Base-by-base conservation (phyloP, 2,329 filamentous ascomycete genomes). In the Metarhizium sp. region DNA sequence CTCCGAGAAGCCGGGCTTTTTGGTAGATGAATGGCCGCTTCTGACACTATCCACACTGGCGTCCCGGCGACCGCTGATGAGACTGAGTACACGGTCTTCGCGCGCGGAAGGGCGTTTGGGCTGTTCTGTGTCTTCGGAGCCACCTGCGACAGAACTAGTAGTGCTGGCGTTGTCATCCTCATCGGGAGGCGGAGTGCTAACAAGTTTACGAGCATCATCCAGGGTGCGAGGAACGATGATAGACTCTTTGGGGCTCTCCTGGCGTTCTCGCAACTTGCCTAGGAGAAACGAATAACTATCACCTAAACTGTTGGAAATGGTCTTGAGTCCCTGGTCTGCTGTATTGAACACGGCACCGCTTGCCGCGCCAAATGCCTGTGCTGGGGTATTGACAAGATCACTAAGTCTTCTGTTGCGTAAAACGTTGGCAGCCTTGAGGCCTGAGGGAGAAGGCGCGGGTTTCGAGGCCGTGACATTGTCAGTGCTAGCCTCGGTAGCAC, bases 211-310 rank as follows among this genome's bases (percentile, higher is more conserved):
- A 16, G 92, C 94, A 64, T 99, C 94, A 63, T 96, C 94, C 0
- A 99, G 76, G 1, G 94, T 99, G 64, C 90, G 92, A 1, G 94
- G 94, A 0, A 95, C 78, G 6, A 83, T 72, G 2, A 84, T 78
- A 16, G 79, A 73, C 29, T 72, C 68, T 32, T 67, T 65, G 8
- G 69, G 65, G 13, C 66, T 62, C 13, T 78, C 69, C 66, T 82
- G 73, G 62, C 84, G 78, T 68, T 96, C 91, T 59, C 88, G 90
- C 20, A 96, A 77, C 61, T 91, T 89, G 16, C 92, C 92, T 54
- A 99, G 84, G 29, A 99, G 75, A 67, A 97, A 95, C 58, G 91
- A 94, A 73, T 96, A 95, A 67, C 91, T 96, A 64, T 90, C 91
- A 57, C 92, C 92, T 4, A 97, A 76, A 50, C 90, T 95, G 65